These are phyloP conservation scores for Alternaria sp. DNA, from an alignment of 2,329 filamentous ascomycete genomes.

Conservation along the genomic window DNA sequence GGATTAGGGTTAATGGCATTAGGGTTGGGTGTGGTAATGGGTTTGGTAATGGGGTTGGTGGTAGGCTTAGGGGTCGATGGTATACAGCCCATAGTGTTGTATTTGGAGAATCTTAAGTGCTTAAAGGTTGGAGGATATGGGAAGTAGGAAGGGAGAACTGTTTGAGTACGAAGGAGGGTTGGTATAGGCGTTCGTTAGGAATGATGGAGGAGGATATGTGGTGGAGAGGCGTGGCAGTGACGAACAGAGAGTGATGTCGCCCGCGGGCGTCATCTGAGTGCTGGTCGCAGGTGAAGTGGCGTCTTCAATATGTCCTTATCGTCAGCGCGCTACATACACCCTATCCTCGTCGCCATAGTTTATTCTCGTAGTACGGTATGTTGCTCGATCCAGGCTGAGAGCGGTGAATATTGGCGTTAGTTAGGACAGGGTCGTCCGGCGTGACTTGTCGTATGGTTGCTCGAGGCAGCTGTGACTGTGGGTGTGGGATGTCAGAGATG, in stretches of 20 bases:
- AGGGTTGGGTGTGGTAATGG: too few species aligned
- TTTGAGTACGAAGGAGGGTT: background rate
- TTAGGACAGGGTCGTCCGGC: background rate
- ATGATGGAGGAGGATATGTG: background rate
- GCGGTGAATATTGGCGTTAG: background rate
- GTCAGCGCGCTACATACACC: accelerated
- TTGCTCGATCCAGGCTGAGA: background rate
- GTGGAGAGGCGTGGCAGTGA: background rate
- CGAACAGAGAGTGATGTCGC: background rate
- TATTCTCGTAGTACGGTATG: background rate
- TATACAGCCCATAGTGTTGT: background rate
- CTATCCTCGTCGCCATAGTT: background rate
- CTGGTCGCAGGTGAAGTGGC: background rate
- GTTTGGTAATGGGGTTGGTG: background rate
- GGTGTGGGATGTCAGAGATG: background rate
- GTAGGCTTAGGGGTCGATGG: background rate
- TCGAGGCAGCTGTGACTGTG: background rate
- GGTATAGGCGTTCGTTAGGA: background rate
- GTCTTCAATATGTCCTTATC: accelerated
- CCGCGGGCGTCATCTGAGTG: background rate
- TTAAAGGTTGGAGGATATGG: accelerated
- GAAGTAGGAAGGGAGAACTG: too few species aligned
- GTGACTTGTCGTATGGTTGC: background rate
- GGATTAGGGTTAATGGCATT: too few species aligned
- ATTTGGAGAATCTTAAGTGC: too few species aligned